phyloP scores from a whole-genome alignment of 192 early-diverging fungal genomes.

The Coemansia sp. region DNA sequence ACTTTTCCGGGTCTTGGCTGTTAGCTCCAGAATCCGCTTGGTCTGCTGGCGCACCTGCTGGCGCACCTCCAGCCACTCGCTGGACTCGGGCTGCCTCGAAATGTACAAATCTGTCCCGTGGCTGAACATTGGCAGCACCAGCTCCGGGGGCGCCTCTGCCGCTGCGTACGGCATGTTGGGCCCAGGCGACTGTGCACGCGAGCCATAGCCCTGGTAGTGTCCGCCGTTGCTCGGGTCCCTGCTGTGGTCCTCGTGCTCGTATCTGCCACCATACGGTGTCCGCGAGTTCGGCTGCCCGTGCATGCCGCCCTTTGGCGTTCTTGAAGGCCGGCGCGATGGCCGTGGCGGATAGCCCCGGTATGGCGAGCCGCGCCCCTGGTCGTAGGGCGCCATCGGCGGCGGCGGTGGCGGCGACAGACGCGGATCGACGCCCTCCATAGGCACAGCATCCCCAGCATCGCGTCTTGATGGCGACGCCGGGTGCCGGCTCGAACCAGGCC shows the following conservation, averaged over 20 bases:
- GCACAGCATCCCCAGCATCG: neutral
- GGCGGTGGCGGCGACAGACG: slow-evolving; percentile 25
- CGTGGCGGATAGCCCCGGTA: slow-evolving; percentile 28
- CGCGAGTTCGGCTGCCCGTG: slow-evolving; percentile 16
- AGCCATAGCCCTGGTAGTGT: slow-evolving; percentile 8
- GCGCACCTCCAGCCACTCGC: slow-evolving; percentile 35
- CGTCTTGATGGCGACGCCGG: slow-evolving; percentile 7
- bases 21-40: slow-evolving; percentile 29
- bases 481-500: slow-evolving; percentile 6
- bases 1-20: slow-evolving; percentile 18
- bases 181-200: slow-evolving; percentile 31
- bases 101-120: slow-evolving; percentile 40
- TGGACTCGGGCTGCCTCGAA: slow-evolving; percentile 19
- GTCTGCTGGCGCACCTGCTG: slow-evolving; percentile 31
- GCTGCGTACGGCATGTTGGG: neutral
- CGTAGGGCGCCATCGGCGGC: slow-evolving; percentile 15
- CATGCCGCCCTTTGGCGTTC: slow-evolving; percentile 24
- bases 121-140: slow-evolving; percentile 7
- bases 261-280: slow-evolving; percentile 10
- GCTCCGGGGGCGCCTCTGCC: slow-evolving; percentile 4
- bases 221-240: slow-evolving; percentile 18
- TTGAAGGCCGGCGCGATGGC: slow-evolving; percentile 14
- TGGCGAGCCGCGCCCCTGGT: slow-evolving; percentile 16
- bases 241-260: slow-evolving; percentile 33
- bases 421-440: neutral